Conservation (phyloP, 2,329 filamentous ascomycete genomes). For the Hypomyces rosellus region DNA sequence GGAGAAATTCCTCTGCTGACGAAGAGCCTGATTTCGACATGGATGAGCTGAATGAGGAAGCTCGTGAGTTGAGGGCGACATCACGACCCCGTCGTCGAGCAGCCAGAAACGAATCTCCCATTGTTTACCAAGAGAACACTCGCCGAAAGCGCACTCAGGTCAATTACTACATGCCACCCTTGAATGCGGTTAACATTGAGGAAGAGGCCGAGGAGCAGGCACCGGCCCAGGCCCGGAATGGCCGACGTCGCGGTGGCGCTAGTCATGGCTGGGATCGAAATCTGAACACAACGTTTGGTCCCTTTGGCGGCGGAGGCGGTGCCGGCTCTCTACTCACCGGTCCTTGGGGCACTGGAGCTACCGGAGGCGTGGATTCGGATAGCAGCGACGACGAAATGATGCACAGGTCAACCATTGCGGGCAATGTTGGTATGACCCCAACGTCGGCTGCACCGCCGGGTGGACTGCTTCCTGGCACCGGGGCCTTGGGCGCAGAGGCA, state of each 20-base stretch:
- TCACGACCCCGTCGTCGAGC: conserved; percentile 47
- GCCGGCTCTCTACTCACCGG: conserved; percentile 65
- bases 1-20: conserved; percentile 46
- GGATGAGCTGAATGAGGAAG: conserved; percentile 60
- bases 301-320: conserved; percentile 81
- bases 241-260: conserved; percentile 56
- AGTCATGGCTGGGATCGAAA: conserved; percentile 65
- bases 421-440: conserved; percentile 57
- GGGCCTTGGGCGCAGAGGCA: conserved; percentile 37
- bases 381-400: conserved; percentile 90
- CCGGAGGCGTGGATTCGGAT: conserved; percentile 81
- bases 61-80: conserved; percentile 53
- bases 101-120: conserved; percentile 44
- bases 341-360: conserved; percentile 66
- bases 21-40: conserved; percentile 54
- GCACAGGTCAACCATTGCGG: conserved; percentile 51
- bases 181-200: conserved; percentile 56
- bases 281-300: conserved; percentile 83
- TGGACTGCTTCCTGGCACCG: conserved; percentile 37
- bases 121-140: conserved; percentile 52
- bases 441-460: conserved; percentile 43
- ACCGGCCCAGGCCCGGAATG: conserved; percentile 62
- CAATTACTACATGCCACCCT: conserved; percentile 80
- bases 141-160: conserved; percentile 52
- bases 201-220: conserved; percentile 62